Evolutionary conservation across 768 basidiomycete genomes (phyloP), one percentile per base, ranked within the genome.

Genomic region (Hygrocybe coccinea): DNA sequence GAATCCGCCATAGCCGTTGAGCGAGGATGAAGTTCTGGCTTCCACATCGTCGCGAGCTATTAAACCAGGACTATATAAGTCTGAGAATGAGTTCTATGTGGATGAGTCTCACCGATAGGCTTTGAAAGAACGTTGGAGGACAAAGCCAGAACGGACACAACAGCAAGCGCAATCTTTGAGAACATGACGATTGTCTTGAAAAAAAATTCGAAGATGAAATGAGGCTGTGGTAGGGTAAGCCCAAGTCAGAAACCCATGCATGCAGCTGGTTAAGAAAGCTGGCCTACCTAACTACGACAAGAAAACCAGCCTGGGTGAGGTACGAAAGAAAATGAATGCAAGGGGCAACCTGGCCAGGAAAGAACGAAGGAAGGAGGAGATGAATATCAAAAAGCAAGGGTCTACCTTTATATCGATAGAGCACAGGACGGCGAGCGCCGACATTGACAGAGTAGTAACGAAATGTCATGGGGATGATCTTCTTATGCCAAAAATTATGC

Each of bases 311-410:
- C 59, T 64, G 59, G 58, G 58, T 56, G 45, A 53, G 38, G 59
- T 59, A 62, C 61, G 57, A 65, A 66, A 62, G 59, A 65, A 69
- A 71, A 69, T 65, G 67, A 63, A 65, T 65, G 67, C 55, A 67
- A 58, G 57, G 65, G 71, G 71, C 74, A 69, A 72, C 74, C 72
- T 73, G 75, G 73, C 73, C 72, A 60, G 59, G 57, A 56, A 59
- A 62, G 48, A 61, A 56, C 56, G 59, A 64, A 59, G 52, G 59
- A 64, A 59, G 59, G 48, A 50, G 8, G 51, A 58, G 59, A 50
- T 59, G 60, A 59, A 3, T n/a, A 21, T 6, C 6, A 21, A 46
- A 21, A 17, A 22, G 5, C 7, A 19, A 12, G 21, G 44, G 44
- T 29, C 8, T 8, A 8, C 29, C 8, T 29, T 29, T 29, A 29